Evolutionary conservation across 352 stramenopile species (phyloP), one percentile per base, ranked within the genome.

Genomic region (Globisporangium sylvaticum): DNA sequence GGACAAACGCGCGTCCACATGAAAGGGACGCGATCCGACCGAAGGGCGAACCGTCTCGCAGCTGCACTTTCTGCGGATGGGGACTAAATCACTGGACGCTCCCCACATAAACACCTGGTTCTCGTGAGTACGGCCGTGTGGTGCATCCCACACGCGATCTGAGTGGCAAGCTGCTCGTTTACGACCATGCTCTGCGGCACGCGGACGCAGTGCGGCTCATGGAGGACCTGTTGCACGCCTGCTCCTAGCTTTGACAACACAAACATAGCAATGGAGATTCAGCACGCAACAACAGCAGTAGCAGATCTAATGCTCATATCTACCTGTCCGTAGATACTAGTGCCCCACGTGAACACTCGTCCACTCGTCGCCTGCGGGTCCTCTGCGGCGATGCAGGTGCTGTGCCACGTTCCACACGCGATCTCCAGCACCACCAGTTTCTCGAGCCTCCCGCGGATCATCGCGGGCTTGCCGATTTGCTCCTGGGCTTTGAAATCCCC

Each of bases 341-440:
- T 91, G 0, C 86, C 86, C 86, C 84, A 94, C 6, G 77, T 90
- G 59, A 82, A 91, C 12, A 91, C 75, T 18, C 76, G 71, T 6
- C 81, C 81, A 42, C 52, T 61, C 0, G 42, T 53, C 10, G 62
- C 39, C 22, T 60, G 32, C 2, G 31, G 54, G 0, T 66, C 56
- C 22, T 75, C 67, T 0, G 61, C 53, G 10, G 81, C 80, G 39
- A 94, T 80, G 52, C 84, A 92, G 3, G 78, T 79, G 58, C 75
- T 91, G 58, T 94, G 86, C 86, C 86, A 94, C 5, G 83, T 74
- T 12, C 86, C 83, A 70, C 86, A 94, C 1, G 81, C 86, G 58
- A 94, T 81, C 2, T 76, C 72, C 20, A 91, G 56, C 29, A 80
- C 79, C 9, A 80, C 54, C 4, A 81, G 66, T 2, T 61, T 54